Base-by-base conservation (phyloP, 371 early-diverging fungal species). In the Capniomyces stellatus region DNA sequence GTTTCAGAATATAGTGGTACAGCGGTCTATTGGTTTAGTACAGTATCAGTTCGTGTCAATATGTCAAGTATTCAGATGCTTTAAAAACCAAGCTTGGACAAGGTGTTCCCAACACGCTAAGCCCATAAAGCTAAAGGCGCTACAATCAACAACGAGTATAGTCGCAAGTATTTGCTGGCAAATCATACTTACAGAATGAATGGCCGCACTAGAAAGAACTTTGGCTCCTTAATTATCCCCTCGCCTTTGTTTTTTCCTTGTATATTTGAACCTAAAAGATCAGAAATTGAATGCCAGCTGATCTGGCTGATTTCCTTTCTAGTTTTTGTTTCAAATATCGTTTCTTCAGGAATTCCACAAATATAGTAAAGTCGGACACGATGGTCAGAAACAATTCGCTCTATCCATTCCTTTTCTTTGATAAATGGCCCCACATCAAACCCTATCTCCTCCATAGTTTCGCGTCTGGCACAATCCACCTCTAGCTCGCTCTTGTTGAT, bases 361-460 rank as follows among this genome's bases (percentile, higher is more conserved):
- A 91, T 78, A 54, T 93, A 81, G 59, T 91, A 99, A 56, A 98
- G 66, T 46, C 92, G 80, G 46, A 93, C 84, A 49, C 83, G 71
- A 65, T 96, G 92, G 57, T 89, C 89, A 27, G 79, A 68, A 65
- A 92, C 79, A 19, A 80, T 82, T 24, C 81, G 58, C 67, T 94
- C 91, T 15, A 68, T 64, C 52, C 52, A 56, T 23, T 68, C 55
- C 43, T 69, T 55, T 51, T 61, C 63, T 3, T 59, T 43, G 54
- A 97, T 64, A 55, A 75, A 78, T 19, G 80, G 77, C 13, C 77
- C 59, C 18, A 88, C 78, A 64, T 98, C 92, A 66, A 85, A 97
- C 10, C 99, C 99, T 2, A 92, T 92, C 59, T 99, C 99, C 70
- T 99, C 99, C 49, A 79, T 63, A 3, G 91, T 86, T 72, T 99